Conservation (phyloP, 441 rosid species). For the Euphorbia corollata region DNA sequence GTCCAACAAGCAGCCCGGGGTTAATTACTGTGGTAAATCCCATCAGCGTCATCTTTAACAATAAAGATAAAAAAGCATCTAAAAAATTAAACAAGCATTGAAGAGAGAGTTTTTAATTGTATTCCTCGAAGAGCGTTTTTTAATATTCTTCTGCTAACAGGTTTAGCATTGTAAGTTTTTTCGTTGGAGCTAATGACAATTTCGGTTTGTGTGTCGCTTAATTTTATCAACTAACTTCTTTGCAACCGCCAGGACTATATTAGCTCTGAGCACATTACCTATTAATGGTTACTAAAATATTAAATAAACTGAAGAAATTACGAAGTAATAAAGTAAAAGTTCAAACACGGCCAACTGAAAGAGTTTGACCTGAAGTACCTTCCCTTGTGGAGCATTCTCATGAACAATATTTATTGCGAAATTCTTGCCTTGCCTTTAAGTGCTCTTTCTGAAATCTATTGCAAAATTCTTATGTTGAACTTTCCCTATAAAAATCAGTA, state of each 20-base stretch:
- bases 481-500: conserved; percentile 26
- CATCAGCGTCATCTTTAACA: too few relatives aligned
- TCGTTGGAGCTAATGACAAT: conserved; percentile 20
- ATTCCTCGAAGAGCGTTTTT: conserved; percentile 32
- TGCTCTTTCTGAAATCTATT: conserved; percentile 47
- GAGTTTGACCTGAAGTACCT: background rate
- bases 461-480: conserved; percentile 38
- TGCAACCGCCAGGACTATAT: conserved; percentile 17
- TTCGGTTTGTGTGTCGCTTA: conserved; percentile 1
- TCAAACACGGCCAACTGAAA: background rate
- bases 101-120: conserved; percentile 44
- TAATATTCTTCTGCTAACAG: conserved; percentile 23
- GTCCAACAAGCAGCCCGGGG: too few relatives aligned
- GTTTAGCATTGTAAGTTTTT: conserved; percentile 18
- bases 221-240: conserved; percentile 24
- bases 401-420: conserved; percentile 26
- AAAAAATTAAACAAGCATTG: conserved; percentile 31
- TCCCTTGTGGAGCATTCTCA: conserved; percentile 8
- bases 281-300: conserved; percentile 28
- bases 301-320: background rate
- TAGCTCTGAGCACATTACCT: conserved; percentile 10
- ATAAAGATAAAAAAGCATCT: too few relatives aligned
- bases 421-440: conserved; percentile 54
- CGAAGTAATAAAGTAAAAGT: background rate
- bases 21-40: too few relatives aligned